Evolutionary conservation across 2,329 filamentous ascomycete genomes (phyloP).

Genomic region (Coniochaeta ligniaria): DNA sequence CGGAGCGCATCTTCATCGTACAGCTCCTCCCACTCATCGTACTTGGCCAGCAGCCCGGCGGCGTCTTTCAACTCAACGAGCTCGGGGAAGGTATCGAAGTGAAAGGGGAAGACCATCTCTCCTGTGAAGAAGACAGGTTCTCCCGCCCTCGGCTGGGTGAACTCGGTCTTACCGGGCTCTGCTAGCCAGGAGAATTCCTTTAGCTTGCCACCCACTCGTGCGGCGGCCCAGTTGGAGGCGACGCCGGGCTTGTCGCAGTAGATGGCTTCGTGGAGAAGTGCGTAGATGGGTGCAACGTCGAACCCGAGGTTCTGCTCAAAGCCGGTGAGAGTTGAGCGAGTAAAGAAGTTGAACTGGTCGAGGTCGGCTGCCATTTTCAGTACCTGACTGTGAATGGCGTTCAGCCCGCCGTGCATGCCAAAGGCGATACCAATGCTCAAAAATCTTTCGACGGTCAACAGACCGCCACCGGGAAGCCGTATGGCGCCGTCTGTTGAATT

Average conservation of each 20-base stretch:
- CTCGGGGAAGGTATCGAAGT: slow-evolving; percentile 76
- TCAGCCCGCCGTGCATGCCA: slow-evolving; percentile 71
- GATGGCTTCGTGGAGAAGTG: slow-evolving; percentile 78
- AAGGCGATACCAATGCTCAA: slow-evolving; percentile 72
- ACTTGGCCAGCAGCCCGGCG: slow-evolving; percentile 63
- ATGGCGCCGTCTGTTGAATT: slow-evolving; percentile 36
- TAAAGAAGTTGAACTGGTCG: slow-evolving; percentile 68
- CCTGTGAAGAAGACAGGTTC: slow-evolving; percentile 72
- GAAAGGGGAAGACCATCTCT: slow-evolving; percentile 86
- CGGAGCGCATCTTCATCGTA: slow-evolving; percentile 70
- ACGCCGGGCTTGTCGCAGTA: slow-evolving; percentile 65
- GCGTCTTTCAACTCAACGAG: slow-evolving; percentile 61
- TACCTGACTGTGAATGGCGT: slow-evolving; percentile 67
- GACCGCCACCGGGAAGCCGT: slow-evolving; percentile 65
- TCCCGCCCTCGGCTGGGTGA: slow-evolving; percentile 26
- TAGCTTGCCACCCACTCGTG: slow-evolving; percentile 48
- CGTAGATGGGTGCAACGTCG: slow-evolving; percentile 76
- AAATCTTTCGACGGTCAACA: slow-evolving; percentile 66
- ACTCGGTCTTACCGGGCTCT: not conserved
- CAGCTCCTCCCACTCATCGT: slow-evolving; percentile 64
- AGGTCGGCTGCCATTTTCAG: slow-evolving; percentile 66
- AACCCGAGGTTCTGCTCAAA: slow-evolving; percentile 64
- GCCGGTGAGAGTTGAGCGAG: slow-evolving; percentile 58
- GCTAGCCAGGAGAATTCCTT: slow-evolving; percentile 45
- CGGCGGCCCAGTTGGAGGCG: slow-evolving; percentile 68